phyloP scores from a whole-genome alignment of 2,329 filamentous ascomycete species.

The Arthrinium puccinioides region DNA sequence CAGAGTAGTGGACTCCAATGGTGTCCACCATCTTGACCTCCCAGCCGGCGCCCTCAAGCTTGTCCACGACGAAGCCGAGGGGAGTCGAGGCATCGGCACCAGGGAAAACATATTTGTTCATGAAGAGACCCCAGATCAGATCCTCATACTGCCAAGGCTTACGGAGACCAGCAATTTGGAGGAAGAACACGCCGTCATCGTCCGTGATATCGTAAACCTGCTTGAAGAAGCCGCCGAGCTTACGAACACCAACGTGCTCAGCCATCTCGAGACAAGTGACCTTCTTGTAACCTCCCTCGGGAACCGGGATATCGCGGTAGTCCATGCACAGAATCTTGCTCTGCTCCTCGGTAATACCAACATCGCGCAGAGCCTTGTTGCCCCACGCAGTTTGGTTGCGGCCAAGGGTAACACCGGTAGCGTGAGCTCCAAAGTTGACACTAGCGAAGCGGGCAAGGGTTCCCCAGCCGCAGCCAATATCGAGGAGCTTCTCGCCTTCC shows the following conservation, averaged over 20 bases:
- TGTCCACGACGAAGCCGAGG: constrained; percentile 78
- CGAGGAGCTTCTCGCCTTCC: constrained; percentile 74
- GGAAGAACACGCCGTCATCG: constrained; percentile 91
- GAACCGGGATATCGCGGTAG: constrained; percentile 86
- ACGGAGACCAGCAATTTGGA: constrained; percentile 90
- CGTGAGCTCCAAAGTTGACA: constrained; percentile 80
- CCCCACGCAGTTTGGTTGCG: constrained; percentile 97
- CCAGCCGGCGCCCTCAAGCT: constrained; percentile 78
- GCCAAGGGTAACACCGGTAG: constrained; percentile 87
- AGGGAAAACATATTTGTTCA: constrained; percentile 99
- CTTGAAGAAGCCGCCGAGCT: constrained; percentile 71
- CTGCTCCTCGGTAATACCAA: constrained; percentile 77
- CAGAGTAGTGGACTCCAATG: constrained; percentile 92
- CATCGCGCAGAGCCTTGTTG: constrained; percentile 78
- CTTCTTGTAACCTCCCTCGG: constrained; percentile 77
- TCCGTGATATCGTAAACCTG: constrained; percentile 95
- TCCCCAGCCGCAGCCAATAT: constrained; percentile 97
- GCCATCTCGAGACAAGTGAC: constrained; percentile 98
- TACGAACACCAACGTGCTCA: constrained; percentile 93
- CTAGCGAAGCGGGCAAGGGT: constrained; percentile 91
- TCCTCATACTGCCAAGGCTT: constrained; percentile 98
- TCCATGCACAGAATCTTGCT: constrained; percentile 92
- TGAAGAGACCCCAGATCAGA: constrained; percentile 95
- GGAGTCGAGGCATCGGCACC: constrained; percentile 94
- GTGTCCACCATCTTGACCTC: constrained; percentile 92